Conservation (phyloP, 352 stramenopile genomes). For the Elongisporangium prolatum region DNA sequence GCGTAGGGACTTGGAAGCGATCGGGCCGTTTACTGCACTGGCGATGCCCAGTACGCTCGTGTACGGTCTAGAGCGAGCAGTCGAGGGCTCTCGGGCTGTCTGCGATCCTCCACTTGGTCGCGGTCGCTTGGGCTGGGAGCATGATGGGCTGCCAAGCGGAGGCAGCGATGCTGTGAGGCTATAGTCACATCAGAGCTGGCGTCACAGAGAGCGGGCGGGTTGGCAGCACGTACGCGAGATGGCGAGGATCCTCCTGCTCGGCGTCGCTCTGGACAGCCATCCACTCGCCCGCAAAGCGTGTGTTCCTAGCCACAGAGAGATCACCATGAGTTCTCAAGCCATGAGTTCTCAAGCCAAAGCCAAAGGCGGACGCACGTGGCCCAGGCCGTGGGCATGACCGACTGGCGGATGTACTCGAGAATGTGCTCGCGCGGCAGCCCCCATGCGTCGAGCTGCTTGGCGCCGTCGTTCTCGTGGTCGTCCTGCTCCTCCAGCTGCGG, state of each 20-base stretch:
- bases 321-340: neutral
- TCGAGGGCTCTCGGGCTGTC: neutral
- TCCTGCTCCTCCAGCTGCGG: conserved; percentile 1
- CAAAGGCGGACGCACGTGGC: conserved; percentile 25
- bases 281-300: neutral
- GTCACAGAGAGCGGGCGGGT: neutral
- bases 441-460: conserved; percentile 49
- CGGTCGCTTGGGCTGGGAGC: neutral
- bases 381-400: conserved; percentile 60
- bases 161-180: neutral
- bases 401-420: conserved; percentile 75
- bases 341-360: neutral
- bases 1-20: neutral
- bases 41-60: conserved; percentile 11
- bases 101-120: neutral
- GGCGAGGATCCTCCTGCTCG: neutral
- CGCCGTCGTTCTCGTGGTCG: conserved; percentile 7
- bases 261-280: neutral
- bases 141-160: neutral
- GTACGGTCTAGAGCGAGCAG: conserved; percentile 4
- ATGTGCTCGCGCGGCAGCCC: conserved; percentile 65
- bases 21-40: conserved; percentile 3
- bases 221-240: neutral
- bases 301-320: neutral
- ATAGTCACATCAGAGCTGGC: neutral